Base-by-base conservation (phyloP, 108 stramenopile genomes). In the Skeletonema tropicum region DNA sequence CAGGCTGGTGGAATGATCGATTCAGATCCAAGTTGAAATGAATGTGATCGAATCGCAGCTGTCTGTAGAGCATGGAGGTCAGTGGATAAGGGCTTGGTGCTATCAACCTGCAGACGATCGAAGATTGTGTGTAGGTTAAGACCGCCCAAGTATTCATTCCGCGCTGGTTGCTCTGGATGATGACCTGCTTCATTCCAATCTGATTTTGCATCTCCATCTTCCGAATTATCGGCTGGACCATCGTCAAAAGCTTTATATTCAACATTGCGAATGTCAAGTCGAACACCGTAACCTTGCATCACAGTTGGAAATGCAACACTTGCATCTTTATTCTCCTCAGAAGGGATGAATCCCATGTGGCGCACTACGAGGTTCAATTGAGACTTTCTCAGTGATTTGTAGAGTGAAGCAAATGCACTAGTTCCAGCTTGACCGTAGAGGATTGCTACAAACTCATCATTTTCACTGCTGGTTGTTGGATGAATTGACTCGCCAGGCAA, bases 201-300 rank as follows among this genome's bases (percentile, higher is more conserved):
- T 59, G 30, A 32, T 57, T 66, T 61, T 6, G 36, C 41, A 23
- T 74, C 73, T 8, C 66, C 77, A 32, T 64, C 67, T 42, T 76
- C 64, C 11, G 31, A 11, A 52, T 74, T 78, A 35, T 83, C 82
- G 30, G 39, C 66, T 29, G 68, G 48, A 11, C 70, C 69, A 65
- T 90, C 92, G 71, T 93, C 90, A 74, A 91, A 93, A 29, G 83
- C 89, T 70, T 89, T 88, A 79, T 93, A 96, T 73, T 96, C 94
- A 12, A 96, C 90, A 75, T 93, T 96, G 4, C 92, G 89, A 82
- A 96, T 93, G 70, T 96, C 94, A 15, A 96, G 74, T n/a, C 94
- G 67, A 41, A 93, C 94, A 36, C 94, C 94, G 66, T 93, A 96
- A 36, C 94, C 94, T 58, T 91, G 90, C 74, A 95, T 66, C 1